These are phyloP conservation scores for Leptographium lundbergii DNA, from an alignment of 2,329 filamentous ascomycete species.

Conservation along the genomic window DNA sequence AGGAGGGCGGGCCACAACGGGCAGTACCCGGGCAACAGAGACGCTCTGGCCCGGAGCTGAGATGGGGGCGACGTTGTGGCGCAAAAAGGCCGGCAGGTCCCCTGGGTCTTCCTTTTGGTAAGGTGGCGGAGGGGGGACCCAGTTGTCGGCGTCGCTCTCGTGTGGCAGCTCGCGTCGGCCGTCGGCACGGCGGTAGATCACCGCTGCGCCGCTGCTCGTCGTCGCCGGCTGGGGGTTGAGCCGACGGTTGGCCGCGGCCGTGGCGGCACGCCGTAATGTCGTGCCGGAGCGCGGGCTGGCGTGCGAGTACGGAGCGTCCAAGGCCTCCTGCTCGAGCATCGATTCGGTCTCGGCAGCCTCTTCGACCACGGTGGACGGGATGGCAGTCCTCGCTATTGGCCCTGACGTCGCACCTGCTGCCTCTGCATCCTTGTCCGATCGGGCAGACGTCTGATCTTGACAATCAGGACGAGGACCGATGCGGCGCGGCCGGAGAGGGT, in stretches of 20 bases:
- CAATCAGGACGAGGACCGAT: constrained; percentile 23
- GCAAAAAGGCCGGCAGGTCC: constrained; percentile 43
- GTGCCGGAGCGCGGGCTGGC: constrained; percentile 57
- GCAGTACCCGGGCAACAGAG: too few relatives aligned
- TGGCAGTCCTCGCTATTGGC: not conserved
- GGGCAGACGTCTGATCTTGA: too few relatives aligned
- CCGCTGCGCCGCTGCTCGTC: constrained; percentile 37
- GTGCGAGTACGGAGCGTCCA: constrained; percentile 63
- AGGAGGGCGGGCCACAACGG: too few relatives aligned
- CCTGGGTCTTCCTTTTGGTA: constrained; percentile 56
- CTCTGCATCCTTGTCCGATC: too few relatives aligned
- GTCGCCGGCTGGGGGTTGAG: constrained; percentile 47
- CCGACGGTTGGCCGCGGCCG: constrained; percentile 60
- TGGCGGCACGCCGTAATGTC: constrained; percentile 59
- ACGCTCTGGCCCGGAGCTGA: not conserved
- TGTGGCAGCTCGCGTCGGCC: constrained; percentile 63
- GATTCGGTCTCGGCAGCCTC: constrained; percentile 33
- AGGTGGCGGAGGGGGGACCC: constrained; percentile 74
- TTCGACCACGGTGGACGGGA: constrained; percentile 2
- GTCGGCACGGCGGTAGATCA: constrained; percentile 56
- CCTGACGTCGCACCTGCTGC: not conserved
- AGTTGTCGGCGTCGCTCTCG: constrained; percentile 79
- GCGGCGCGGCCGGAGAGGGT: constrained; percentile 39
- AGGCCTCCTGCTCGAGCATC: constrained; percentile 39
- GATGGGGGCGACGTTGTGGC: constrained; percentile 24